phyloP scores from a whole-genome alignment of 202 grass and related monocot species.

The Zoysia matrella region DNA sequence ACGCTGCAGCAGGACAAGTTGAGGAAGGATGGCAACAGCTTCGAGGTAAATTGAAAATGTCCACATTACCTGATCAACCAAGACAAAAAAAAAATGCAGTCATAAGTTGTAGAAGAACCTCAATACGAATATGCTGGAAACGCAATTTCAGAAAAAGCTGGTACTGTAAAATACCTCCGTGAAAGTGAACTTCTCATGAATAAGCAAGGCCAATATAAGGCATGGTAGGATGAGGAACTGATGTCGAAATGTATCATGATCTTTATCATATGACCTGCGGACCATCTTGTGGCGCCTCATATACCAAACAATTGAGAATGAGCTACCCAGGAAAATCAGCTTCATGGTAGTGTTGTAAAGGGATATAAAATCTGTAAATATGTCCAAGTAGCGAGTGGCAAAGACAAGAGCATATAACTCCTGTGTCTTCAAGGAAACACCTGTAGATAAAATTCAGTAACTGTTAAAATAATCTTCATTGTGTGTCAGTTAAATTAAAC shows the following conservation, averaged over 20 bases:
- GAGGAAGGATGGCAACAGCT: constrained; percentile 81
- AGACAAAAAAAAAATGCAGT: background rate
- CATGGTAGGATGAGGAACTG: constrained; percentile 70
- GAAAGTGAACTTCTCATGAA: constrained; percentile 68
- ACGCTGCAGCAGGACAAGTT: constrained; percentile 69
- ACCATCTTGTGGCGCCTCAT: constrained; percentile 78
- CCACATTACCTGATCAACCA: constrained; percentile 62
- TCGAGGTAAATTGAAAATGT: constrained; percentile 75
- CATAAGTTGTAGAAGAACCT: constrained; percentile 26
- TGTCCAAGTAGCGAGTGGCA: constrained; percentile 70
- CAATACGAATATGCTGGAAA: background rate
- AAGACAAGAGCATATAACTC: constrained; percentile 87
- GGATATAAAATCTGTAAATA: constrained; percentile 62
- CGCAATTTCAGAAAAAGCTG: constrained; percentile 12
- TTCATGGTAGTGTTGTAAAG: constrained; percentile 76
- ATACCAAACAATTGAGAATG: constrained; percentile 83
- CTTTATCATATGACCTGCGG: constrained; percentile 75
- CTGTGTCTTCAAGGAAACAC: constrained; percentile 81
- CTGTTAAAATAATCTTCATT: constrained; percentile 3
- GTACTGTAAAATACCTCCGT: constrained; percentile 50
- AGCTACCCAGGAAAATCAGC: constrained; percentile 71
- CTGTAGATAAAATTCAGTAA: constrained; percentile 29
- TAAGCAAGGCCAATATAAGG: constrained; percentile 64
- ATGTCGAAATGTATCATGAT: constrained; percentile 79
- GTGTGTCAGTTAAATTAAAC: too few relatives aligned